Evolutionary conservation across 306 rosid species (phyloP), one percentile per base, ranked within the genome.

Genomic region (Malus orientalis): DNA sequence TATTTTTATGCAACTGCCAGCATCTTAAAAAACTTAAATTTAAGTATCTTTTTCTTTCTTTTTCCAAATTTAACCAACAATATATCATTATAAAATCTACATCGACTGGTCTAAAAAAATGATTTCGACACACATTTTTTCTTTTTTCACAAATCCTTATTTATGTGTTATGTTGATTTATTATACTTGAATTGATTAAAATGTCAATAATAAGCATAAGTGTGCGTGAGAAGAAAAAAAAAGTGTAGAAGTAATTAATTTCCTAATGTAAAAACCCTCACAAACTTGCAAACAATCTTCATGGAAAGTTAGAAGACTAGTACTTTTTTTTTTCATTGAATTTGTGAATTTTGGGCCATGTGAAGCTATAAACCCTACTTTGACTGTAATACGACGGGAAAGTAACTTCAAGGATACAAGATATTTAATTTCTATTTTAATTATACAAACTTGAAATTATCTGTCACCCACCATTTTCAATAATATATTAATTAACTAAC

Each of bases 401-500:
- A 33, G 87, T 81, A 70, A 86, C 51, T 82, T 78, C 4, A 18
- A 12, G 12, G 13, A 47, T 29, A 36, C 13, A 1, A 5, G 44
- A 73, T 62, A 74, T 59, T 14, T 78, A 59, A 78, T 76, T 79
- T 4, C 75, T 68, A 74, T 58, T 58, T 58, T 58, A n/a, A 58
- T 22, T 8, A 10, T 10, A 58, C 62, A 64, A 80, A 74, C 79
- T 22, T 44, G 63, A 78, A 81, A 75, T 81, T 60, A 86, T 83
- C 96, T 95, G 93, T 87, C 91, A 89, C 44, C 70, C 83, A 85
- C 70, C 83, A 85, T 73, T 81, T 75, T 73, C 66, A 51, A 51
- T 51, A 51, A 51, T 51, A 44, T 68, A 32, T 57, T 29, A 19
- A 20, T 67, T 25, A 32, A 61, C 33, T 29, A 29, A 19, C 20